phyloP scores from a whole-genome alignment of 1,139 yeast genomes.

The Sugiyamaella novakii region DNA sequence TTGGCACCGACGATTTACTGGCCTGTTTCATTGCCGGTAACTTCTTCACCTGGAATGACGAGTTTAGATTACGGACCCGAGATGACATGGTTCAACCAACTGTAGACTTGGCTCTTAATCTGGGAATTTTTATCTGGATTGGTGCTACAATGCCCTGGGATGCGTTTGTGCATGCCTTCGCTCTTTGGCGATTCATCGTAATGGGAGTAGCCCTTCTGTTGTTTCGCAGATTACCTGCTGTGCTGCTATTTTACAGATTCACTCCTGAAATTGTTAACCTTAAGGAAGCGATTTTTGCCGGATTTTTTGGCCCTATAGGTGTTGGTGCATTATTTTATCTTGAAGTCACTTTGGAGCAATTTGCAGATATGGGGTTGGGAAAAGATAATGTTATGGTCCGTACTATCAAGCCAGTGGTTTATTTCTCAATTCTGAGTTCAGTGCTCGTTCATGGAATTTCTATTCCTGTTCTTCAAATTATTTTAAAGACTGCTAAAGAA shows the following conservation, averaged over 20 bases:
- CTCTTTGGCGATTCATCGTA: slow-evolving; percentile 42
- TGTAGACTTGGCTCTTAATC: slow-evolving; percentile 42
- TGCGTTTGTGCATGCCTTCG: slow-evolving; percentile 31
- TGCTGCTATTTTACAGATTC: slow-evolving; percentile 40
- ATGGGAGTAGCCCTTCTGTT: slow-evolving; percentile 39
- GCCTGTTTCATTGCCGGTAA: slow-evolving; percentile 45
- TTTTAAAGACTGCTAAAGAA: not conserved
- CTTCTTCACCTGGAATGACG: slow-evolving; percentile 41
- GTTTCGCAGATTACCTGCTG: slow-evolving; percentile 44
- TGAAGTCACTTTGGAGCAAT: slow-evolving; percentile 31
- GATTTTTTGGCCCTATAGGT: slow-evolving; percentile 52
- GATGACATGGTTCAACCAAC: slow-evolving; percentile 40
- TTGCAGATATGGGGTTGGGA: slow-evolving; percentile 25
- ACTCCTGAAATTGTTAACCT: slow-evolving; percentile 45
- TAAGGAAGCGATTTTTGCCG: slow-evolving; percentile 47
- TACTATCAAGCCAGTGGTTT: slow-evolving; percentile 34
- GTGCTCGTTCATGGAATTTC: slow-evolving; percentile 40
- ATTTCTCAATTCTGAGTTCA: slow-evolving; percentile 36
- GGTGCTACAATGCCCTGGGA: slow-evolving; percentile 46
- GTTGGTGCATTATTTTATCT: slow-evolving; percentile 47
- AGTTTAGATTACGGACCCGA: slow-evolving; percentile 39
- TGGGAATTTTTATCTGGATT: slow-evolving; percentile 43
- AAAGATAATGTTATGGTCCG: slow-evolving; percentile 25
- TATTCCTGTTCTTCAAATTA: slow-evolving; percentile 31
- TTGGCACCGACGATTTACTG: slow-evolving; percentile 46